A percentile compares a stretch with the other conserved stretches of the same genome.
Conservation (phyloP, 345 rosid species). For the Aethionema arabicum region DNA sequence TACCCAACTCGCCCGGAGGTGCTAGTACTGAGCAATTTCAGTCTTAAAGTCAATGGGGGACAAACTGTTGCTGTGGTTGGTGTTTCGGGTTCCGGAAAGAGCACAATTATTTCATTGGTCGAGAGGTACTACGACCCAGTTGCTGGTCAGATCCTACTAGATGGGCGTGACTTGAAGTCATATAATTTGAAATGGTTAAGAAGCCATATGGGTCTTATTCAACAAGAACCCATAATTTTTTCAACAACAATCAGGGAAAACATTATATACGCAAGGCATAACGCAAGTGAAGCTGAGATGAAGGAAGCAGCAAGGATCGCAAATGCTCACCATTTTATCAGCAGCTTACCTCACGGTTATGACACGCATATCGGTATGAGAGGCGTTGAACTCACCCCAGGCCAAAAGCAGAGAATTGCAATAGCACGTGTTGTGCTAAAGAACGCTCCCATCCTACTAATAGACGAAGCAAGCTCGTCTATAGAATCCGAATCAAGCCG, state of each 20-base stretch:
- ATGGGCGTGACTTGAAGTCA: slow-evolving; percentile 84
- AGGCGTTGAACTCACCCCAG: slow-evolving; percentile 96
- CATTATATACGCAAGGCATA: slow-evolving; percentile 96
- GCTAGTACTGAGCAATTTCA: slow-evolving; percentile 93
- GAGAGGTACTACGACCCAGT: slow-evolving; percentile 97
- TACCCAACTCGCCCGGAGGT: slow-evolving; percentile 92
- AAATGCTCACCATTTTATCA: slow-evolving; percentile 97
- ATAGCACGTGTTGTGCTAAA: slow-evolving; percentile 93
- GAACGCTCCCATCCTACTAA: slow-evolving; percentile 87
- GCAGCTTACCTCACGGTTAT: slow-evolving; percentile 95
- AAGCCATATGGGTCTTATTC: slow-evolving; percentile 91
- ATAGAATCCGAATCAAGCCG: slow-evolving; percentile 98
- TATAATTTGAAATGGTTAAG: slow-evolving; percentile 96
- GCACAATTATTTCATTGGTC: slow-evolving; percentile 91
- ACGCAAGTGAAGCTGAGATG: slow-evolving; percentile 95
- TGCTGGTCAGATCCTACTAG: slow-evolving; percentile 94
- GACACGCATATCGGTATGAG: slow-evolving; percentile 99
- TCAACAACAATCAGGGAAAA: slow-evolving; percentile 95
- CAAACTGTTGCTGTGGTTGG: slow-evolving; percentile 99
- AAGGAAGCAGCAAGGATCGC: slow-evolving; percentile 99
- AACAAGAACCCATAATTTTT: slow-evolving; percentile 96
- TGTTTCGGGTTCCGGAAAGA: slow-evolving; percentile 99
- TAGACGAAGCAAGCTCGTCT: slow-evolving; percentile 96
- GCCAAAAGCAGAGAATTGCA: slow-evolving; percentile 97
- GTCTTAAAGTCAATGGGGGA: slow-evolving; percentile 91